Base-by-base conservation (phyloP, 2,329 filamentous ascomycete genomes). In the Penicillium italicum region DNA sequence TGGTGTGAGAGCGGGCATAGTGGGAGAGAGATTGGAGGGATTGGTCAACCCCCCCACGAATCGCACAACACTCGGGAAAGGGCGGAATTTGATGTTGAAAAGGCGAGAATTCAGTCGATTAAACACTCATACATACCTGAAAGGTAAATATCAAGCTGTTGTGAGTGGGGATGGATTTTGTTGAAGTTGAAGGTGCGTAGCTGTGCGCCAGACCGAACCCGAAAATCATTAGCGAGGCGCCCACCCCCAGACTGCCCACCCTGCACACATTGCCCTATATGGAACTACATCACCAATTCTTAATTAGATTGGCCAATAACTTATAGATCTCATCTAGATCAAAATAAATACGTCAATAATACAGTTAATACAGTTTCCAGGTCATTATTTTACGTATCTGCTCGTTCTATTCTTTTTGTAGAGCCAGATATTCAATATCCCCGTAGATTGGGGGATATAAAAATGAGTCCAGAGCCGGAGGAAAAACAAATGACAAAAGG, bases 141-240 rank as follows among this genome's bases (percentile, higher is more conserved):
- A 58, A 56, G 55, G 62, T 64, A 60, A 62, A 67, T 60, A 72
- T 64, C 59, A 61, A 63, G 62, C 62, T 68, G 69, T 70, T 66
- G 73, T 68, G 66, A 69, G 58, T 65, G 62, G 63, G 63, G 63
- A 60, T 66, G 68, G 62, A 67, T 73, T 74, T 74, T 74, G 72
- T 65, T 64, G 59, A 68, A 65, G 66, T 71, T 67, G 63, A 65
- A 72, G 66, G 67, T 68, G 56, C 64, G 66, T 63, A 69, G 70
- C 69, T 74, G 72, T 75, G 72, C 72, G 72, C 70, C 70, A 69
- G 62, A 63, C 64, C 67, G 65, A 33, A 67, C 63, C 73, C 72
- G 71, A 76, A 76, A 74, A 72, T 69, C 70, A 72, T 74, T 75
- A 75, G 73, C 72, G 72, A 75, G 24, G 72, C 65, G 66, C 66